Base-by-base conservation (phyloP, 495 filamentous ascomycete genomes). In the Choiromyces venosus region DNA sequence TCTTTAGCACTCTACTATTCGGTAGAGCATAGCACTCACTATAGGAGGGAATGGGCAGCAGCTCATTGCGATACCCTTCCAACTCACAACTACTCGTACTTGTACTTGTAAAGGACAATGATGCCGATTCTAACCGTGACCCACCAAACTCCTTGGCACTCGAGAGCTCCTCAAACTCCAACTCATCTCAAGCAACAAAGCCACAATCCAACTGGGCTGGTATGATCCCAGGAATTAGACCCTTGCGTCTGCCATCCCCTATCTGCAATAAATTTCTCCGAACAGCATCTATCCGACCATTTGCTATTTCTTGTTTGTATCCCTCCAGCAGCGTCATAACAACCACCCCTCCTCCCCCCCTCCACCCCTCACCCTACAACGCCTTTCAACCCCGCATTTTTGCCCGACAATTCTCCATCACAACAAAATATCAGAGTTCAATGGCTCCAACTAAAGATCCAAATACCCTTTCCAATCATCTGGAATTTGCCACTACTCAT, bases 391-490 rank as follows among this genome's bases (percentile, higher is more conserved):
- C 52, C 52, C 52, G 52, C 52, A 61, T 33, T 61, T 61, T 61
- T 12, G 52, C 52, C 25, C 25, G 52, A 14, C 25, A 33, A 61
- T 61, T 12, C 52, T 56, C 25, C 52, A 61, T 61, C 25, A 10
- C 52, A 61, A 56, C 9, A 29, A 61, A 61, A 33, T 61, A 61
- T 61, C 52, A 1, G 25, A 16, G 52, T 5, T 61, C 46, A 65
- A 80, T 80, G 78, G 74, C 77, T 1, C 77, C 74, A 19, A 67
- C 65, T 29, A 80, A 52, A 37, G 94, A 99, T 82, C 94, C 94
- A 19, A 97, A 94, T 81, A 97, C 94, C 37, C 85, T 95, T 25
- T 91, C 92, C 80, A 99, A 99, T 83, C 96, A 97, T 83, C 88
- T 91, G 82, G 87, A 89, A 66, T 97, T 92, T 87, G 82, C 86